Conservation (phyloP, 2,329 filamentous ascomycete species). For the Pseudogymnoascus sp. region DNA sequence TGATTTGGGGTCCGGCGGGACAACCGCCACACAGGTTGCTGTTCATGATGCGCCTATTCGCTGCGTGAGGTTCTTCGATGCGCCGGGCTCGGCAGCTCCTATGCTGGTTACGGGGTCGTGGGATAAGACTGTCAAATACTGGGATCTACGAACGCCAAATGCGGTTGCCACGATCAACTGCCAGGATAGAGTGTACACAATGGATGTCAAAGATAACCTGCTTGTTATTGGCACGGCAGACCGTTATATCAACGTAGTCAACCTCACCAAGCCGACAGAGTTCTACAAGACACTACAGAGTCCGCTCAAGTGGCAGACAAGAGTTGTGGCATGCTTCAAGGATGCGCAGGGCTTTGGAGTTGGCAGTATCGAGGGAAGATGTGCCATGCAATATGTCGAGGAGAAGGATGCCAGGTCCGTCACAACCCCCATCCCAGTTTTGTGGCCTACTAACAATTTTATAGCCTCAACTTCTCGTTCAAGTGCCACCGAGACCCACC, state of each 20-base stretch:
- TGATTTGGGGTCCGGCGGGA: conserved; percentile 62
- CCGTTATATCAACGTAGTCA: conserved; percentile 90
- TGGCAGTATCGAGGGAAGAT: conserved; percentile 92
- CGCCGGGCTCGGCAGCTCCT: conserved; percentile 49
- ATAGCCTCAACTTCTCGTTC: conserved; percentile 90
- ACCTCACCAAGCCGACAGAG: conserved; percentile 76
- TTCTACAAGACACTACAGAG: conserved; percentile 97
- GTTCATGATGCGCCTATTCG: conserved; percentile 79
- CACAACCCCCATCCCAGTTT: background rate
- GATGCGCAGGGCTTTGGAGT: conserved; percentile 90
- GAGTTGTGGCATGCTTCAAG: conserved; percentile 88
- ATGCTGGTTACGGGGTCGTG: conserved; percentile 89
- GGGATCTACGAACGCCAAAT: conserved; percentile 63
- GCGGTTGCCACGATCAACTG: conserved; percentile 57
- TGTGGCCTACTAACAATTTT: conserved; percentile 14
- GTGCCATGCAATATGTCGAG: conserved; percentile 96
- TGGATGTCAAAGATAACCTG: conserved; percentile 83
- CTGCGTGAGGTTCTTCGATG: conserved; percentile 68
- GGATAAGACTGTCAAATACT: conserved; percentile 88
- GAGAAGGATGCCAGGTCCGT: conserved; percentile 75
- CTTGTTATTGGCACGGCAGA: conserved; percentile 90
- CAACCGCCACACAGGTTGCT: conserved; percentile 58
- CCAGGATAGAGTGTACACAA: conserved; percentile 77
- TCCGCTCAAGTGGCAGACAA: conserved; percentile 95
- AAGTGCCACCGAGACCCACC: conserved; percentile 90